Conservation (phyloP, 768 basidiomycete genomes). For the Mycena latifolia region DNA sequence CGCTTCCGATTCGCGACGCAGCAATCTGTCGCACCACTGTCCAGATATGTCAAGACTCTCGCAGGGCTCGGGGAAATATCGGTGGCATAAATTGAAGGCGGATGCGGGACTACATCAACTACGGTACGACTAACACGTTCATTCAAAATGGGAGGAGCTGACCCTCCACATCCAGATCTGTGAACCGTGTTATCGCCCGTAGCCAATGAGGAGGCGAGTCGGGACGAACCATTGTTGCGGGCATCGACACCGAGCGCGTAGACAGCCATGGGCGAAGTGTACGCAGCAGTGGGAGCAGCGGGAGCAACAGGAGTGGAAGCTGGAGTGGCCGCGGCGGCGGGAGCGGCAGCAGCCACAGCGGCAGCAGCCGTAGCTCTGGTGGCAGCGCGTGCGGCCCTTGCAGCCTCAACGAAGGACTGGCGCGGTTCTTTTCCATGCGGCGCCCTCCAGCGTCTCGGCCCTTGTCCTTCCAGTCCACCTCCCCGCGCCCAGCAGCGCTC, state of each 20-base stretch:
- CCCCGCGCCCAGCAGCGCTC: conserved; percentile 20
- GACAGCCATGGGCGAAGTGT: too few species aligned
- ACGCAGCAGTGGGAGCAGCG: too few species aligned
- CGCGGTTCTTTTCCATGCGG: conserved; percentile 19
- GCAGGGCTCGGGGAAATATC: too few species aligned
- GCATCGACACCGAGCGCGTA: too few species aligned
- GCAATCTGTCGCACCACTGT: too few species aligned
- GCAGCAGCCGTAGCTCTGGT: not conserved
- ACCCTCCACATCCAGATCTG: conserved; percentile 16
- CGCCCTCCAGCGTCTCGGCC: conserved; percentile 11
- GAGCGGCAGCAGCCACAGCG: too few species aligned
- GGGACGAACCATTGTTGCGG: conserved; percentile 6
- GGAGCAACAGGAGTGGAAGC: too few species aligned
- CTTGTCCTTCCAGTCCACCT: conserved; percentile 28
- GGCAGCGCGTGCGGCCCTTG: not conserved
- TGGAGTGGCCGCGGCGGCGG: too few species aligned
- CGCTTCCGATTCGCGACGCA: too few species aligned
- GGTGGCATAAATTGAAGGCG: not conserved
- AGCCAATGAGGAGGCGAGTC: not conserved
- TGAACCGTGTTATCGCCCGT: conserved; percentile 5
- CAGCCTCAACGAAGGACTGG: not conserved
- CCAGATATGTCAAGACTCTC: too few species aligned
- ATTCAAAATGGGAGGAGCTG: conserved; percentile 26
- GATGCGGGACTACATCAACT: conserved; percentile 1
- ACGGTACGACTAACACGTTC: conserved; percentile 24